Evolutionary conservation across 805 yeast genomes (phyloP).

Genomic region (Dipodascus geniculatus): DNA sequence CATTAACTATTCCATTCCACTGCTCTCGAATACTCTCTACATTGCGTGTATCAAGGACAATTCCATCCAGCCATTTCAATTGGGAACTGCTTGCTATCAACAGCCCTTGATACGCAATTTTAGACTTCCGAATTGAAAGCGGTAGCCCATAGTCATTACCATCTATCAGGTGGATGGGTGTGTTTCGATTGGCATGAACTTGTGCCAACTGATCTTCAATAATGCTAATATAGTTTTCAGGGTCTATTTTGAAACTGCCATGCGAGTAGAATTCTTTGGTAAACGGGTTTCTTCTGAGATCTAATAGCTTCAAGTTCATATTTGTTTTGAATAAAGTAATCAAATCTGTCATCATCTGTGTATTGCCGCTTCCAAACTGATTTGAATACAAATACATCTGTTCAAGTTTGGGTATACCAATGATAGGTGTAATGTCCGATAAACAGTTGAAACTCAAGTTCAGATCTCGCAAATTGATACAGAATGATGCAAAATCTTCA

Average conservation of each 20-base stretch:
- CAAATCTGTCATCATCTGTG: constrained; percentile 10
- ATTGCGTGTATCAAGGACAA: not conserved
- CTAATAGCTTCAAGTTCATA: constrained; percentile 16
- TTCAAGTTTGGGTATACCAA: constrained; percentile 18
- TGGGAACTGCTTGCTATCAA: not conserved
- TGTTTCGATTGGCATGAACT: not conserved
- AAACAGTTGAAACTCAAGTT: constrained; percentile 23
- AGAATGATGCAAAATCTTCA: constrained; percentile 13
- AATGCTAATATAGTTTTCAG: not conserved
- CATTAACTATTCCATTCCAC: not conserved
- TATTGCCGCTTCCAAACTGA: constrained; percentile 8
- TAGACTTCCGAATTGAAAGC: not conserved
- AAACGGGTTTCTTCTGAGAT: constrained; percentile 23
- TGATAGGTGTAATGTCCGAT: constrained; percentile 17
- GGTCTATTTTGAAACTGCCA: not conserved
- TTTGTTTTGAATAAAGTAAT: constrained; percentile 12
- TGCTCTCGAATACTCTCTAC: not conserved
- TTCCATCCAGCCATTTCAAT: not conserved
- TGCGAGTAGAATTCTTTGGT: constrained; percentile 16
- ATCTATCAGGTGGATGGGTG: not conserved
- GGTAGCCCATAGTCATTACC: not conserved
- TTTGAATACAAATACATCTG: constrained; percentile 20
- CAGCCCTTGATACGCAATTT: not conserved
- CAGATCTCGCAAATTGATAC: constrained; percentile 24
- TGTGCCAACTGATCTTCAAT: not conserved